Conservation (phyloP, 768 basidiomycete genomes). For the Rubroboletus satanas region DNA sequence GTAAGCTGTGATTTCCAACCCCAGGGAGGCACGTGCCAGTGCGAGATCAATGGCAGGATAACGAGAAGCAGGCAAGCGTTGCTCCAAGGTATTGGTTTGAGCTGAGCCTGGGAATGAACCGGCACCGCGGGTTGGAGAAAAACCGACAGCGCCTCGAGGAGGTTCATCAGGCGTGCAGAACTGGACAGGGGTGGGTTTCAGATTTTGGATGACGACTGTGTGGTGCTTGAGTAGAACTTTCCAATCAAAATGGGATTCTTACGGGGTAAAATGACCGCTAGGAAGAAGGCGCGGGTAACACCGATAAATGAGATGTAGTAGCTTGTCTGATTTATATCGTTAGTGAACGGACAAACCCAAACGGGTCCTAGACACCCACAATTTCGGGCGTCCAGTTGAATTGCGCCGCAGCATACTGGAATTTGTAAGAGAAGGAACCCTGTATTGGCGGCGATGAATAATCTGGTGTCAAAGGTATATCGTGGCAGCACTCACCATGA, state of each 20-base stretch:
- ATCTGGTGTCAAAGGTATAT: background rate
- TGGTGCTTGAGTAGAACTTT: background rate
- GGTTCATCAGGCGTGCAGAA: slow-evolving; percentile 18
- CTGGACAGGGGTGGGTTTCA: slow-evolving; percentile 40
- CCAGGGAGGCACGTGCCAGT: slow-evolving; percentile 58
- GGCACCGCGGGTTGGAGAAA: background rate
- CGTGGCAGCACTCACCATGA: slow-evolving; percentile 40
- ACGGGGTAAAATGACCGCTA: slow-evolving; percentile 62
- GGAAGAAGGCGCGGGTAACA: slow-evolving; percentile 48
- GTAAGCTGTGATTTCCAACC: slow-evolving; percentile 53
- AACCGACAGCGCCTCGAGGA: background rate
- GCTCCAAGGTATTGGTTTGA: slow-evolving; percentile 1
- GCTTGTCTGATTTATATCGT: slow-evolving; percentile 47
- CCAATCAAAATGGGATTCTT: slow-evolving; percentile 19
- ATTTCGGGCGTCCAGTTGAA: slow-evolving; percentile 68
- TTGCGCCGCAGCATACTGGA: slow-evolving; percentile 59
- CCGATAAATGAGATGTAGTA: slow-evolving; percentile 63
- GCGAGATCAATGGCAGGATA: slow-evolving; percentile 63
- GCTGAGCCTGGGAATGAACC: slow-evolving; percentile 1
- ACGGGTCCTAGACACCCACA: slow-evolving; percentile 35
- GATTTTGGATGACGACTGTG: slow-evolving; percentile 51
- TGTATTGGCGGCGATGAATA: slow-evolving; percentile 23
- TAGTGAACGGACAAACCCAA: background rate
- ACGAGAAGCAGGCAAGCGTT: slow-evolving; percentile 23
- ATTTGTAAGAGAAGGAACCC: slow-evolving; percentile 55